Conservation (phyloP, 1,284 basidiomycete genomes). For the Volvariella surrecta region DNA sequence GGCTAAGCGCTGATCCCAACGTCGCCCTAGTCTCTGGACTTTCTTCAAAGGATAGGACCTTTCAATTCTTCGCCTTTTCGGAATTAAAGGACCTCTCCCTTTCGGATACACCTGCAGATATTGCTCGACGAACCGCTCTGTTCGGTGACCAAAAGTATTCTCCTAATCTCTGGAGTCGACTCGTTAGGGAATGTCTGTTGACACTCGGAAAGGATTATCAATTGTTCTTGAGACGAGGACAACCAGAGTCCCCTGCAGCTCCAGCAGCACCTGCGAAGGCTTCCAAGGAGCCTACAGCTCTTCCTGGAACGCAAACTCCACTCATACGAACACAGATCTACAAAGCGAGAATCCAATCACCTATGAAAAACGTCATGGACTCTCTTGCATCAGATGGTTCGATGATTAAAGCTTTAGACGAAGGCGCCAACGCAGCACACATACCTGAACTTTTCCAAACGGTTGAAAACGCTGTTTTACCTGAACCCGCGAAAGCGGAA, state of each 20-base stretch:
- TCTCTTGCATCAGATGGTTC: slow-evolving; percentile 50
- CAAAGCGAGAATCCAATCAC: slow-evolving; percentile 29
- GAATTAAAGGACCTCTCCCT: slow-evolving; percentile 41
- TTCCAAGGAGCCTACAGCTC: slow-evolving; percentile 4
- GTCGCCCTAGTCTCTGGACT: slow-evolving; percentile 53
- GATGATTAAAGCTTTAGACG: slow-evolving; percentile 39
- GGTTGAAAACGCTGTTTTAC: slow-evolving; percentile 22
- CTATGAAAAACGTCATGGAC: slow-evolving; percentile 41
- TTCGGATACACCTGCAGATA: slow-evolving; percentile 29
- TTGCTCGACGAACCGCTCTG: slow-evolving; percentile 41
- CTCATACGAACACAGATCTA: slow-evolving; percentile 43
- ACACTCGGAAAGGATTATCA: slow-evolving; percentile 61
- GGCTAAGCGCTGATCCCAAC: slow-evolving; percentile 36
- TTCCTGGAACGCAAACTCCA: slow-evolving; percentile 23
- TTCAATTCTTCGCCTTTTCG: slow-evolving; percentile 48
- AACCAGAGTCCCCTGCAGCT: slow-evolving; percentile 21
- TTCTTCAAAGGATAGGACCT: slow-evolving; percentile 36
- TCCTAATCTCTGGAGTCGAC: slow-evolving; percentile 54
- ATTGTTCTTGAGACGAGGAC: slow-evolving; percentile 42
- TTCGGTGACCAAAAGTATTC: slow-evolving; percentile 65
- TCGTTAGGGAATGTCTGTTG: slow-evolving; percentile 51
- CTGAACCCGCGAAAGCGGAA: slow-evolving; percentile 20
- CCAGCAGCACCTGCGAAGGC: slow-evolving; percentile 18
- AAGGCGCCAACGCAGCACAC: slow-evolving; percentile 35
- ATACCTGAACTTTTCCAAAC: slow-evolving; percentile 56